Evolutionary conservation across 345 rosid species (phyloP), one percentile per base, ranked within the genome.

Genomic region (Clausena lansium): DNA sequence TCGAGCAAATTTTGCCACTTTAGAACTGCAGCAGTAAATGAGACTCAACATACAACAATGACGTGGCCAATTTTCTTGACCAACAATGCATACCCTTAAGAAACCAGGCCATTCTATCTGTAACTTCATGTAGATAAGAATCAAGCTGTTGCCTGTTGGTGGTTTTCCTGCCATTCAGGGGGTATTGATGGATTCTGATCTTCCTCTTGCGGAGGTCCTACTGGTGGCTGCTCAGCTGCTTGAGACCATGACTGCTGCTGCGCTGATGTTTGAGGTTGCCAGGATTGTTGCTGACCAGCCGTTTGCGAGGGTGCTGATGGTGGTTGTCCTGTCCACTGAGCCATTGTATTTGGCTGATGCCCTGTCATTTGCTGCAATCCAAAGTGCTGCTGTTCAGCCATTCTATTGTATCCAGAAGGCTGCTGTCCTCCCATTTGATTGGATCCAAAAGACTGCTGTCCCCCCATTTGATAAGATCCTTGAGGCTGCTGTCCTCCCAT

Each of bases 251-350:
- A 58, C 27, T 78, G 79, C 68, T 68, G 87, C 39, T 73, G 81
- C 38, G 81, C 82, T 33, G 71, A 52, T 76, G 79, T 73, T 32
- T 88, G 78, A 78, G 72, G 76, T 9, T 69, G 52, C 85, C 81
- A 59, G n/a, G 83, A 83, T 60, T 70, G 80, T 73, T 78, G 72
- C 69, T 86, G 81, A 77, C 77, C 75, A 25, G 75, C 55, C 45
- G n/a, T 60, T 77, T 63, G 84, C 60, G 82, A 68, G n/a, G 79
- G 61, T 60, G 74, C 73, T 25, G 79, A 71, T 36, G 79, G 66
- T 50, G 66, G 86, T 50, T 79, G 85, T 47, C 78, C 83, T 20
- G 80, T 62, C 35, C 65, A 33, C 57, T 79, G 85, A 69, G n/a
- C 57, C n/a, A 52, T 52, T 52, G 20, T 52, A 52, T 52, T 52